These are phyloP conservation scores for Stenogyne calaminthoides DNA, from an alignment of 305 asterid genomes.

Conservation along the genomic window DNA sequence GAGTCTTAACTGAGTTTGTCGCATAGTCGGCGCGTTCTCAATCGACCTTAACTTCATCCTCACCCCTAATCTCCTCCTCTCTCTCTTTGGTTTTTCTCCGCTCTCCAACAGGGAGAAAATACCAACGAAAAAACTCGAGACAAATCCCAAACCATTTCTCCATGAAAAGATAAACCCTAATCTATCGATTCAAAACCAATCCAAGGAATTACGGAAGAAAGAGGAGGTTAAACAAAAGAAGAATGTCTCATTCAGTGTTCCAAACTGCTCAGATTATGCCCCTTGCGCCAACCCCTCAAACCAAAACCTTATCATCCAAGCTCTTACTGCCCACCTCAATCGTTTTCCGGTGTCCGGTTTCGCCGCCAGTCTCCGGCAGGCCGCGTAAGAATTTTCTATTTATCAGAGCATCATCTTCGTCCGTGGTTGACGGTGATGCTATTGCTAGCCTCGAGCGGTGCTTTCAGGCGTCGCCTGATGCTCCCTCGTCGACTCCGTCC, in stretches of 20 bases:
- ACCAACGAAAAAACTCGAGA: not conserved
- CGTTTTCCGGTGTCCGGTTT: conserved; percentile 37
- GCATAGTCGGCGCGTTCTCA: conserved; percentile 28
- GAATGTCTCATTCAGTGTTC: conserved; percentile 68
- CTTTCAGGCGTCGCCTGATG: conserved; percentile 55
- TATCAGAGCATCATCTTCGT: conserved; percentile 62
- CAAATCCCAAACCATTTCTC: conserved; percentile 14
- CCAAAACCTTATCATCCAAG: conserved; percentile 57
- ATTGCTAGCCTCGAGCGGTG: conserved; percentile 69
- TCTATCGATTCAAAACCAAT: conserved; percentile 23
- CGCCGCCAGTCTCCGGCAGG: conserved; percentile 34
- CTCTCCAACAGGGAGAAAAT: conserved; percentile 30
- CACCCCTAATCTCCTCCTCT: conserved; percentile 34
- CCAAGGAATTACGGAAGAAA: not conserved
- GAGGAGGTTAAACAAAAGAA: not conserved
- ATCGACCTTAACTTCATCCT: conserved; percentile 48
- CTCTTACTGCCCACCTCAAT: conserved; percentile 44
- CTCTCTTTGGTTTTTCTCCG: conserved; percentile 27
- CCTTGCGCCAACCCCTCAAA: conserved; percentile 50
- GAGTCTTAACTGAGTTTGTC: conserved; percentile 48
- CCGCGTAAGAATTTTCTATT: conserved; percentile 37
- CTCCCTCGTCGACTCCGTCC: conserved; percentile 45
- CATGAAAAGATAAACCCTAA: conserved; percentile 42
- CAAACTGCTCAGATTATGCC: conserved; percentile 74
- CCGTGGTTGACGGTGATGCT: conserved; percentile 58